These are phyloP conservation scores for Saccharomycopsis hybrid DNA, from an alignment of 1,139 yeast species.

Conservation along the genomic window DNA sequence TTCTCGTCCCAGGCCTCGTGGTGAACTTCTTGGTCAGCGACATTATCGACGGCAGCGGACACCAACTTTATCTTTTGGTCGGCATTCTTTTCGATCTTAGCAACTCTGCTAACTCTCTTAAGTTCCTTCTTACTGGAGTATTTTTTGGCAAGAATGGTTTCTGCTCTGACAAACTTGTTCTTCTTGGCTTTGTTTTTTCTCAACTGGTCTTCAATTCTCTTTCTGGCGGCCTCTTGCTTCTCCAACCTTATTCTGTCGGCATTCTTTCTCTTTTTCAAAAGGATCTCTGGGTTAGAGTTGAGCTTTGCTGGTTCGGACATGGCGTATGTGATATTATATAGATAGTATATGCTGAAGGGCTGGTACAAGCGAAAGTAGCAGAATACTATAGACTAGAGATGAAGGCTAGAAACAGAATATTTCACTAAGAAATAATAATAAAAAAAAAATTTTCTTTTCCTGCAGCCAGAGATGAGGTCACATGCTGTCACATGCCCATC, in stretches of 20 bases:
- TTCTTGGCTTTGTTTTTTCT: constrained; percentile 38
- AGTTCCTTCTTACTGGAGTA: constrained; percentile 60
- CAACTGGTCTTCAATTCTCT: constrained; percentile 37
- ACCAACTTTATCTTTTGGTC: constrained; percentile 19
- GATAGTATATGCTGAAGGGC: too few relatives aligned
- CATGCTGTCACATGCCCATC: too few relatives aligned
- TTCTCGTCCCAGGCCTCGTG: constrained; percentile 34
- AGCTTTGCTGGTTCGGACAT: constrained; percentile 29
- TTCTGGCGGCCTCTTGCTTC: constrained; percentile 43
- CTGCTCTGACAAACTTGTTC: constrained; percentile 62
- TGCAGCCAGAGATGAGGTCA: too few relatives aligned
- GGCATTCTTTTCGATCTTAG: constrained; percentile 38
- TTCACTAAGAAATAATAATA: too few relatives aligned
- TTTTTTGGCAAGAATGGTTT: constrained; percentile 59
- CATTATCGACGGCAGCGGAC: constrained; percentile 25
- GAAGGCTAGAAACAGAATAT: too few relatives aligned
- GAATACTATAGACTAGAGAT: too few relatives aligned
- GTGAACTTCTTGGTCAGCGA: constrained; percentile 30
- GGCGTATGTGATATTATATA: too few relatives aligned
- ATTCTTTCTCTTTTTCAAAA: constrained; percentile 70
- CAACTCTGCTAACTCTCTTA: constrained; percentile 58
- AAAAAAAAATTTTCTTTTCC: too few relatives aligned
- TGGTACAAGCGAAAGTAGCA: too few relatives aligned
- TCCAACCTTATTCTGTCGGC: constrained; percentile 65
- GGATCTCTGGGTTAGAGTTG: constrained; percentile 68